phyloP scores from a whole-genome alignment of 2,329 filamentous ascomycete species.

The Spiromastix sp. region DNA sequence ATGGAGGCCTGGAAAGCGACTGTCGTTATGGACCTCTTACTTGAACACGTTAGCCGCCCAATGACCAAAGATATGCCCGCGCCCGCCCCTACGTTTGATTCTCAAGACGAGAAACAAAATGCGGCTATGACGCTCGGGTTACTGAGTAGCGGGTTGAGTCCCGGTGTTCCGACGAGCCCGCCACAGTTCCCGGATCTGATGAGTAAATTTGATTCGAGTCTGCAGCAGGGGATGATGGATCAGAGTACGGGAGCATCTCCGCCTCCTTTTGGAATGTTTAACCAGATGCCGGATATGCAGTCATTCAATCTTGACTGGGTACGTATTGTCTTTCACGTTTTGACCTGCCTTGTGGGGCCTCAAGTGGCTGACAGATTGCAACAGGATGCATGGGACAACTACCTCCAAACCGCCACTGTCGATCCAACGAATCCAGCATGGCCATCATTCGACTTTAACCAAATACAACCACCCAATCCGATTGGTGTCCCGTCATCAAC shows the following conservation, averaged over 20 bases:
- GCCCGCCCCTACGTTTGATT: slow-evolving; percentile 21
- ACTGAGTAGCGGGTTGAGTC: slow-evolving; percentile 53
- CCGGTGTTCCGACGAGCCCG: slow-evolving; percentile 26
- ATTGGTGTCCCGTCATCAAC: no score
- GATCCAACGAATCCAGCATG: slow-evolving; percentile 20
- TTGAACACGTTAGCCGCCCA: slow-evolving; percentile 53
- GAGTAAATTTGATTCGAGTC: slow-evolving; percentile 16
- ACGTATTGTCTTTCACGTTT: slow-evolving; percentile 21
- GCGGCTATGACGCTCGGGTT: slow-evolving; percentile 63
- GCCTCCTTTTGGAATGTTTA: slow-evolving; percentile 47
- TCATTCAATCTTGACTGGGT: slow-evolving; percentile 52
- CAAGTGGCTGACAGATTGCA: slow-evolving; percentile 20
- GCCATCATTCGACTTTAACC: background rate
- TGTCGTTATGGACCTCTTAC: slow-evolving; percentile 69
- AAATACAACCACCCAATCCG: slow-evolving; percentile 5
- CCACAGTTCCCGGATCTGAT: slow-evolving; percentile 20
- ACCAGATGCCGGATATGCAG: slow-evolving; percentile 46
- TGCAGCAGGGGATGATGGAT: slow-evolving; percentile 17
- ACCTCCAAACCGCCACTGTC: slow-evolving; percentile 49
- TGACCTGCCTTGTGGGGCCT: background rate
- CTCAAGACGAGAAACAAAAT: slow-evolving; percentile 49
- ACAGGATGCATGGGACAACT: slow-evolving; percentile 59
- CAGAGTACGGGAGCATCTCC: slow-evolving; percentile 33
- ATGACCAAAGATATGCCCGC: slow-evolving; percentile 2
- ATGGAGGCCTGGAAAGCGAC: slow-evolving; percentile 87